phyloP scores from a whole-genome alignment of 192 early-diverging fungal species.

The Backusella mclennaniae region DNA sequence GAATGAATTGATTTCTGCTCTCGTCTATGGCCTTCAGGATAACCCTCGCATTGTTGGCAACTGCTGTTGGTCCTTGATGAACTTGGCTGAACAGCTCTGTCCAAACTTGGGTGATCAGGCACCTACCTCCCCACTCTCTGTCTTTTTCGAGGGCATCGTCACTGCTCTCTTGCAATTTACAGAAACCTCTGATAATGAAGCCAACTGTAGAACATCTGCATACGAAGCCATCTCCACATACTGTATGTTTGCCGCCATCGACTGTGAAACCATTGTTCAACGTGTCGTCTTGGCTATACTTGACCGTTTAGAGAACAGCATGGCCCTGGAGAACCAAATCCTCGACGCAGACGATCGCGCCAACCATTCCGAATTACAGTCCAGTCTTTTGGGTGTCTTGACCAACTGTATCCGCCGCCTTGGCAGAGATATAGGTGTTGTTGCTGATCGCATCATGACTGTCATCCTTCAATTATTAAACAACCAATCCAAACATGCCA shows the following conservation, averaged over 20 bases:
- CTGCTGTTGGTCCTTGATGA: conserved; percentile 97
- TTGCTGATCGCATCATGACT: conserved; percentile 91
- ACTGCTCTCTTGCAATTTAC: conserved; percentile 74
- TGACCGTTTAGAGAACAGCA: conserved; percentile 75
- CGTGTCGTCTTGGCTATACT: conserved; percentile 75
- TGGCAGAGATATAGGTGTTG: conserved; percentile 64
- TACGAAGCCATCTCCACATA: conserved; percentile 93
- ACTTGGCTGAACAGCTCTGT: conserved; percentile 83
- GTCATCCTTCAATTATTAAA: conserved; percentile 76
- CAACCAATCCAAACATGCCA: conserved; percentile 69
- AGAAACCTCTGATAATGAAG: conserved; percentile 67
- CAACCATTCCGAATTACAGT: conserved; percentile 82
- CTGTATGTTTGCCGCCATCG: conserved; percentile 62
- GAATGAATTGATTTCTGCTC: conserved; percentile 66
- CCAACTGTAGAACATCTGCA: conserved; percentile 86
- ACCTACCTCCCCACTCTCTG: conserved; percentile 70
- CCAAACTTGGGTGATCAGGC: conserved; percentile 52
- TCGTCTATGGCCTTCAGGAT: conserved; percentile 84
- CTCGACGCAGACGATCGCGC: conserved; percentile 82
- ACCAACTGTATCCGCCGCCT: conserved; percentile 84
- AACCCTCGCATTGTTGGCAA: conserved; percentile 88
- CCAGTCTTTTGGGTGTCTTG: conserved; percentile 89
- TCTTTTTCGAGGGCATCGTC: conserved; percentile 85
- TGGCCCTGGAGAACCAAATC: conserved; percentile 66
- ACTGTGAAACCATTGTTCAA: conserved; percentile 74